These are phyloP conservation scores for Stachybotrys elegans DNA, from an alignment of 2,329 filamentous ascomycete genomes.

Conservation along the genomic window DNA sequence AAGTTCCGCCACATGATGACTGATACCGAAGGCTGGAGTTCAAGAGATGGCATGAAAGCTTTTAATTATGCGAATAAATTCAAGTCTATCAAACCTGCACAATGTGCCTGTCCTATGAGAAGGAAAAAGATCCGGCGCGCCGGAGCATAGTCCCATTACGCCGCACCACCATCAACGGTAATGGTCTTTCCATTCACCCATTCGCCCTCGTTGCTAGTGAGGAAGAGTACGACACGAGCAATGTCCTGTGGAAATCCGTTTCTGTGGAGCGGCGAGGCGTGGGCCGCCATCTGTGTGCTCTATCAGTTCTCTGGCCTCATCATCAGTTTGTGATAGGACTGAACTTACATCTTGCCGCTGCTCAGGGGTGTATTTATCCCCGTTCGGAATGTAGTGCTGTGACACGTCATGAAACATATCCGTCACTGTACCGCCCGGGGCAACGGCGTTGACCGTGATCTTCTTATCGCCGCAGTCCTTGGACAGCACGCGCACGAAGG, in stretches of 20 bases:
- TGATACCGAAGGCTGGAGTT: too few species aligned
- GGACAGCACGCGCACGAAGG: constrained; percentile 70
- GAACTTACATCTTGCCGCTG: too few species aligned
- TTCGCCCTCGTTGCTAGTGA: constrained; percentile 38
- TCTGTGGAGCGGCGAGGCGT: constrained; percentile 60
- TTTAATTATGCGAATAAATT: too few species aligned
- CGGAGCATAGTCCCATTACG: background rate
- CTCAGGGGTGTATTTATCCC: constrained; percentile 50
- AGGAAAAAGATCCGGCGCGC: too few species aligned
- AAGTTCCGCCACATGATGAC: too few species aligned
- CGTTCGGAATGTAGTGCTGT: constrained; percentile 55
- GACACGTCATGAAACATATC: constrained; percentile 65
- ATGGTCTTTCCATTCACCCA: constrained; percentile 41
- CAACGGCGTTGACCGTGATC: constrained; percentile 63
- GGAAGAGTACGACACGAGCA: constrained; percentile 31
- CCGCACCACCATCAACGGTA: constrained; percentile 19
- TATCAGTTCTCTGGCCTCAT: too few species aligned
- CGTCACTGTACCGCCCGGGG: constrained; percentile 62
- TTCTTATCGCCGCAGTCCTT: constrained; percentile 64
- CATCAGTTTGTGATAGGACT: too few species aligned
- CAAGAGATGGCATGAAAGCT: too few species aligned
- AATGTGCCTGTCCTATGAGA: too few species aligned
- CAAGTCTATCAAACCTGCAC: too few species aligned
- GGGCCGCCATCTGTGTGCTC: constrained; percentile 51
- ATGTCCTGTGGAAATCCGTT: constrained; percentile 65